Evolutionary conservation across 345 rosid species (phyloP).

Genomic region (Populus tremula): DNA sequence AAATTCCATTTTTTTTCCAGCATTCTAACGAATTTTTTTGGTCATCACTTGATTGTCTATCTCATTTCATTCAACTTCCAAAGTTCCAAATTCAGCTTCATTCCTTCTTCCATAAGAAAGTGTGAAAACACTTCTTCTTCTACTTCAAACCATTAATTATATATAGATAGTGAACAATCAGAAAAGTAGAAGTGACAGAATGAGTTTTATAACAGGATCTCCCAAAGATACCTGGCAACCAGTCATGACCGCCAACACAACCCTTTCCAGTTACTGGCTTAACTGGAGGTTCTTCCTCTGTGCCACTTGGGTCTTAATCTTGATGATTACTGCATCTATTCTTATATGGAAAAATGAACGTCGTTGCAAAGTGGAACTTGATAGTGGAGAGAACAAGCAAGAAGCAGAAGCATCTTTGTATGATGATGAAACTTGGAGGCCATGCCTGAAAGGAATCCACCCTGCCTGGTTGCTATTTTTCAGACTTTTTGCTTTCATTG

Average conservation of each 20-base stretch:
- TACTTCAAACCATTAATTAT: not conserved
- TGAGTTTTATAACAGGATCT: conserved; percentile 46
- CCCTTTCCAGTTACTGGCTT: conserved; percentile 67
- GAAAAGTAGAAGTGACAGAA: conserved; percentile 22
- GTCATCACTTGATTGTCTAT: not conserved
- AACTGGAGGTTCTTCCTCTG: conserved; percentile 91
- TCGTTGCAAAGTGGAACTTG: conserved; percentile 4
- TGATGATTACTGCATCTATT: conserved; percentile 35
- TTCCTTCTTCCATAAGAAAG: not conserved
- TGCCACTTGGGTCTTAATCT: conserved; percentile 48
- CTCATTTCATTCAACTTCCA: not conserved
- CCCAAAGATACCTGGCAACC: conserved; percentile 58
- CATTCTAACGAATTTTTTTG: not conserved
- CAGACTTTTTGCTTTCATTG: conserved; percentile 59
- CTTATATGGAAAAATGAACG: conserved; percentile 70
- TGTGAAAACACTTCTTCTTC: not conserved
- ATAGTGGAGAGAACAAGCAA: conserved; percentile 31
- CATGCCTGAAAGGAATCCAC: conserved; percentile 74
- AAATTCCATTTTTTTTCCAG: conserved; percentile 1
- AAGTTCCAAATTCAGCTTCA: not conserved
- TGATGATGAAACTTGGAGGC: conserved; percentile 78
- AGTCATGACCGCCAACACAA: conserved; percentile 57
- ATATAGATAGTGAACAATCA: not conserved
- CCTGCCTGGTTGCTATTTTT: conserved; percentile 93
- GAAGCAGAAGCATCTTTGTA: conserved; percentile 49